Evolutionary conservation across 441 rosid species (phyloP).

Genomic region (Isatis lusitanica): DNA sequence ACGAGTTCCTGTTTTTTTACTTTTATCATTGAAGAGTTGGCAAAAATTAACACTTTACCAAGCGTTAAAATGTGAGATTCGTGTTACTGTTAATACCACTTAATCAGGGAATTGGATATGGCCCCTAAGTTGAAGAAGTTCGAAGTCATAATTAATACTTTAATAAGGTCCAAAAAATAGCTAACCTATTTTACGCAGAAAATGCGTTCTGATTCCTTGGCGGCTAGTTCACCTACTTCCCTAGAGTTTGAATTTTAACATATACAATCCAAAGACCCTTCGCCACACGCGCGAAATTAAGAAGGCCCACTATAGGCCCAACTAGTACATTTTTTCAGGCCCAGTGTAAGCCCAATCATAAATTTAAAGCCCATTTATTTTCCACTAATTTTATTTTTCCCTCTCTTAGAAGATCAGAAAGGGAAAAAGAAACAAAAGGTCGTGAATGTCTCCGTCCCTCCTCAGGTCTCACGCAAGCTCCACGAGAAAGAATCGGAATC

Average conservation of each 20-base stretch:
- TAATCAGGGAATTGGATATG: too few relatives aligned
- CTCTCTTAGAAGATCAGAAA: slow-evolving; percentile 21
- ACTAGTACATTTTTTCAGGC: not conserved
- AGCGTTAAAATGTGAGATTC: too few relatives aligned
- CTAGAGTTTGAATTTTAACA: not conserved
- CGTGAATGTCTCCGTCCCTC: slow-evolving; percentile 25
- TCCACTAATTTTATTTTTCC: slow-evolving; percentile 8
- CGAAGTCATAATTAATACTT: not conserved
- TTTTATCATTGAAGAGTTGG: too few relatives aligned
- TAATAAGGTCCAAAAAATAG: not conserved
- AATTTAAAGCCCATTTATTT: not conserved
- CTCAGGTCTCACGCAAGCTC: slow-evolving; percentile 36
- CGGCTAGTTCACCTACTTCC: not conserved
- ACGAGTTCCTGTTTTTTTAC: too few relatives aligned
- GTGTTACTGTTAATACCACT: too few relatives aligned
- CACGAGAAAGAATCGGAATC: slow-evolving; percentile 17
- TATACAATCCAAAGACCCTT: not conserved
- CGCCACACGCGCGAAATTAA: not conserved
- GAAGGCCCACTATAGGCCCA: not conserved
- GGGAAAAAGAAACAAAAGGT: slow-evolving; percentile 14
- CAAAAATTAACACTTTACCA: too few relatives aligned
- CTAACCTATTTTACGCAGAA: slow-evolving; percentile 11
- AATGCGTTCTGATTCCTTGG: slow-evolving; percentile 6
- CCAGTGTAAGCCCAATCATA: not conserved
- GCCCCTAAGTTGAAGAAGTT: too few relatives aligned